Conservation (phyloP, 306 rosid species). For the Castanea sativa region DNA sequence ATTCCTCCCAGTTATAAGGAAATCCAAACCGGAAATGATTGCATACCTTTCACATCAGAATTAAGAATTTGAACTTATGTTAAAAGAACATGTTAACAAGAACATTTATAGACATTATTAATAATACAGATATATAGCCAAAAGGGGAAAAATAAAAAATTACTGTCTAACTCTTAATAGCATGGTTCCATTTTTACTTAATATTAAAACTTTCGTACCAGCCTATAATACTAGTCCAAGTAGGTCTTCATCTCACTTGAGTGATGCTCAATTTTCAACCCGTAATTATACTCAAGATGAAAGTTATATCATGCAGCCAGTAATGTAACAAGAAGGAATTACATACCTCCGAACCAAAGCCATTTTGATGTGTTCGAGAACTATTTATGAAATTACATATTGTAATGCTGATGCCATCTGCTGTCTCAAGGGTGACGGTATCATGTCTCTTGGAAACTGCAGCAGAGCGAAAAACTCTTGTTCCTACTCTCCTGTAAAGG, state of each 20-base stretch:
- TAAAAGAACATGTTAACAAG: not conserved
- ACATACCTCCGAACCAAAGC: constrained; percentile 36
- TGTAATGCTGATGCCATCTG: constrained; percentile 36
- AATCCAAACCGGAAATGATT: constrained; percentile 58
- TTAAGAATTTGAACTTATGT: not conserved
- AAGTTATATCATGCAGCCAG: not conserved
- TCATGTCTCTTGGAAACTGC: constrained; percentile 39
- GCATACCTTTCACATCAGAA: constrained; percentile 38
- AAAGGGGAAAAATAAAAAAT: not conserved
- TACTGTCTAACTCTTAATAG: not conserved
- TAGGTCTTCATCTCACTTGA: not conserved
- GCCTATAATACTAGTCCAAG: not conserved
- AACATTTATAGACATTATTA: not conserved
- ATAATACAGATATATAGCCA: not conserved
- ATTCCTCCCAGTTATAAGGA: constrained; percentile 72
- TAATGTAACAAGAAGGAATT: not conserved
- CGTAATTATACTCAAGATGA: not conserved
- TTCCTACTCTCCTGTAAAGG: constrained; percentile 29
- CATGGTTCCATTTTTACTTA: not conserved
- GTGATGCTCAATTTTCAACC: not conserved
- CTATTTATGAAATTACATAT: constrained; percentile 32
- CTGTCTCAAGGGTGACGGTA: constrained; percentile 34
- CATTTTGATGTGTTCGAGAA: constrained; percentile 40
- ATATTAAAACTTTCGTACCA: not conserved
- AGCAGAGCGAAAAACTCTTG: constrained; percentile 35